Base-by-base conservation (phyloP, 1,139 yeast species). In the Kurtzmaniella natalensis region DNA sequence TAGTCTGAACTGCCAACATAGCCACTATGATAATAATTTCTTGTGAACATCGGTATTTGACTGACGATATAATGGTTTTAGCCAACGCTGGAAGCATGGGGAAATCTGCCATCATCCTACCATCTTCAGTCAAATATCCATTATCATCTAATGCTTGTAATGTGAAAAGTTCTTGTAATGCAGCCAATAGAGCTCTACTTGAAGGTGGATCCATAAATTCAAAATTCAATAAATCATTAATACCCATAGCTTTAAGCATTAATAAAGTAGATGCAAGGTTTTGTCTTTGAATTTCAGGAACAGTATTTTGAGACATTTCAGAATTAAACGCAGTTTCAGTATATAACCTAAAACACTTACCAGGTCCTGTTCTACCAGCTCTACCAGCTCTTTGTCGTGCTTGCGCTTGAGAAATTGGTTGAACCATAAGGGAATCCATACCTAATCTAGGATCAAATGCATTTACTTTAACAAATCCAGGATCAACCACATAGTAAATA, bases 141-240 rank as follows among this genome's bases (percentile, higher is more conserved):
- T 77, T 75, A 25, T 80, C 83, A 51, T 88, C 94, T 29, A 94
- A 61, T 0, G 97, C 96, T 18, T 82, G 79, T 28, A 94, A 61
- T 26, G 84, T 81, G 51, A 79, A 92, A 28, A 94, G 64, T 44
- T 89, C 96, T 46, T 85, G 89, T 34, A 92, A 59, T 0, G 98
- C 96, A 9, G 78, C 70, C 31, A 83, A 53, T 72, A 92, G 72
- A 0, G 95, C 72, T 36, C 75, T 78, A 13, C 74, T 70, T 1
- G 94, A 83, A 0, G 99, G 99, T 7, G 94, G 89, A 51, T 92
- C 99, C 95, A 89, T 86, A 48, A 89, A 89, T 34, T 86, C 95
- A 59, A 89, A 89, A 38, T 74, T 68, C 24, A 86, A 46, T 32
- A 89, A 58, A 53, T 89, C 94, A 38, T 84, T 74, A 34, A 92